Evolutionary conservation across 2,329 filamentous ascomycete genomes (phyloP).

Genomic region (Aspergillus ibericus): DNA sequence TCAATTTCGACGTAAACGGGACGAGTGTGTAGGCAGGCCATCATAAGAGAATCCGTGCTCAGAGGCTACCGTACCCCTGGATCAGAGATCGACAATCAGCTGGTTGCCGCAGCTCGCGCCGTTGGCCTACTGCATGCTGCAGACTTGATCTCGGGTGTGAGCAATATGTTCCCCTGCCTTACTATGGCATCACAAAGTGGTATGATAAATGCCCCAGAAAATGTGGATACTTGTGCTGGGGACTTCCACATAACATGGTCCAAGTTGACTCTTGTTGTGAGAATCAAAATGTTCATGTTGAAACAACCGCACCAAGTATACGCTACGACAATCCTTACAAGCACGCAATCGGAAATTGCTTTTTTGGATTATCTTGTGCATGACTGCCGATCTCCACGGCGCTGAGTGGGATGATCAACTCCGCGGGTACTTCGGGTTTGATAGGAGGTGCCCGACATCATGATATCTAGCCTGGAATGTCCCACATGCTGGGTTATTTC

Average conservation of each 20-base stretch:
- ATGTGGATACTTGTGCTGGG: too few species aligned
- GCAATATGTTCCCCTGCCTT: too few species aligned
- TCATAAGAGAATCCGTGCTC: not conserved
- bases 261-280: not conserved
- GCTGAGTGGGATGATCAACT: not conserved
- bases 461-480: not conserved
- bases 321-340: not conserved
- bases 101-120: not conserved
- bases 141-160: not conserved
- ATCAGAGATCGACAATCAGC: not conserved
- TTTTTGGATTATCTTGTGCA: not conserved
- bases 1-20: not conserved
- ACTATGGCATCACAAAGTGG: too few species aligned
- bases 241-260: too few species aligned
- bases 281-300: not conserved
- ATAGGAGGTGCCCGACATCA: not conserved
- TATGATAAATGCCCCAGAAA: too few species aligned
- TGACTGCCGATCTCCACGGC: not conserved
- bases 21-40: not conserved
- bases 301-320: not conserved
- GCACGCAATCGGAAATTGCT: not conserved
- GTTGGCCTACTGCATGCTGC: not conserved
- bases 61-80: not conserved
- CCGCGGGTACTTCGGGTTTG: not conserved
- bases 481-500: not conserved